Conservation (phyloP, 495 filamentous ascomycete species). For the Aspergillus wentii region DNA sequence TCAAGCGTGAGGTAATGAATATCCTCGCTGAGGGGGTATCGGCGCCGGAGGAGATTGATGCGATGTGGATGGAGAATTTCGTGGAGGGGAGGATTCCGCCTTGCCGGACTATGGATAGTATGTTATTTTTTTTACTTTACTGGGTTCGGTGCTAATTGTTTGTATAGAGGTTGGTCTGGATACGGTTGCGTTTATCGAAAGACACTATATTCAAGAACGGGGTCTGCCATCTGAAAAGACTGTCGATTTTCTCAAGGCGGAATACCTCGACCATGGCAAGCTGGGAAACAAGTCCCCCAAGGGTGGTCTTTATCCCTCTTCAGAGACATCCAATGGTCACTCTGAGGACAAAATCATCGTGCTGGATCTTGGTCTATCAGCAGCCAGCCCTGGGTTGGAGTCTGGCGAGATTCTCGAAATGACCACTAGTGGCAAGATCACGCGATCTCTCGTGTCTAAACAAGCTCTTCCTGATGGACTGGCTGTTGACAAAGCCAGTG, state of each 20-base stretch:
- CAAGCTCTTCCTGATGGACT: conserved; percentile 34
- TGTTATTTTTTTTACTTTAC: conserved; percentile 2
- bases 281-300: conserved; percentile 20
- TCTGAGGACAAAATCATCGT: too few relatives aligned
- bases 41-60: conserved; percentile 35
- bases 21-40: conserved; percentile 42
- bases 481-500: conserved; percentile 12
- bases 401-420: conserved; percentile 4
- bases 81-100: conserved; percentile 16
- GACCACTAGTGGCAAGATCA: neutral
- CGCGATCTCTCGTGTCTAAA: conserved; percentile 6
- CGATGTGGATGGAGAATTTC: conserved; percentile 37
- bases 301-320: conserved; percentile 28
- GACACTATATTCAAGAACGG: conserved; percentile 41
- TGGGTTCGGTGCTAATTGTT: neutral
- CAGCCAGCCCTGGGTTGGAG: neutral
- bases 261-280: conserved; percentile 37
- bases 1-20: conserved; percentile 43
- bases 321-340: too few relatives aligned
- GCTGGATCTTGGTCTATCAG: conserved; percentile 3
- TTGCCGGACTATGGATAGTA: conserved; percentile 29
- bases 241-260: conserved; percentile 31
- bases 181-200: conserved; percentile 42
- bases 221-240: conserved; percentile 27
- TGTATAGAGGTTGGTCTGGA: conserved; percentile 43